Evolutionary conservation across 2,329 filamentous ascomycete genomes (phyloP).

Genomic region (Triangularia verruculosa): DNA sequence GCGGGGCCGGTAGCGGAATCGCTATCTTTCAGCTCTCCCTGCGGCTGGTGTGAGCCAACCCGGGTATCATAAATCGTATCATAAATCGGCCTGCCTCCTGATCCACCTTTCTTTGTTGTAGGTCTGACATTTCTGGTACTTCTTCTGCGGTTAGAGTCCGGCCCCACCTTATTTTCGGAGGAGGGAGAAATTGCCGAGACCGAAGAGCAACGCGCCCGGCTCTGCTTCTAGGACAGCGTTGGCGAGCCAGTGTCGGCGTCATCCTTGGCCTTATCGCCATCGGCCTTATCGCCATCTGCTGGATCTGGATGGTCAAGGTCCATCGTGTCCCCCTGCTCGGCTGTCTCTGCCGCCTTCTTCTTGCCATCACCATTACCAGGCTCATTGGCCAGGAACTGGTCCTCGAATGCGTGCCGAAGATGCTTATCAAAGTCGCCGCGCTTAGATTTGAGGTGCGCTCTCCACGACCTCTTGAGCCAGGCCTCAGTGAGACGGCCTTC

Average conservation of each 20-base stretch:
- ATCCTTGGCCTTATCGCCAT: not conserved
- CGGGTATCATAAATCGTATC: too few relatives aligned
- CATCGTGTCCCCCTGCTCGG: not conserved
- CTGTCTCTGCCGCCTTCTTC: not conserved
- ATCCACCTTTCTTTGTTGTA: not conserved
- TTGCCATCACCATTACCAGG: not conserved
- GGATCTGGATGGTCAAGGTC: not conserved
- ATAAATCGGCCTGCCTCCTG: not conserved
- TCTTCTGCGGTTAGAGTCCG: too few relatives aligned
- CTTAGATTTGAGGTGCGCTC: constrained; percentile 47
- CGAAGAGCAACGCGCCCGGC: too few relatives aligned
- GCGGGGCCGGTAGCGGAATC: not conserved
- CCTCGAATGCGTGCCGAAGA: not conserved
- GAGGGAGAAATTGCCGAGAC: too few relatives aligned
- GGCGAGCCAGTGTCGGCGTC: not conserved
- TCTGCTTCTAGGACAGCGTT: not conserved
- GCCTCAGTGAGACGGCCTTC: constrained; percentile 50
- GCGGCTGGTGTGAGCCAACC: too few relatives aligned
- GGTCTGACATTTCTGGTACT: not conserved
- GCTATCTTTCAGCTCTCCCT: not conserved
- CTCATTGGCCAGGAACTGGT: not conserved
- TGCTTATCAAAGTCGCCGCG: constrained; percentile 46
- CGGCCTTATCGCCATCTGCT: too few relatives aligned
- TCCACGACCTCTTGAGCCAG: constrained; percentile 53
- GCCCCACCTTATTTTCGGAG: too few relatives aligned